phyloP scores from a whole-genome alignment of 2,329 filamentous ascomycete genomes.

The Curvularia sp. region DNA sequence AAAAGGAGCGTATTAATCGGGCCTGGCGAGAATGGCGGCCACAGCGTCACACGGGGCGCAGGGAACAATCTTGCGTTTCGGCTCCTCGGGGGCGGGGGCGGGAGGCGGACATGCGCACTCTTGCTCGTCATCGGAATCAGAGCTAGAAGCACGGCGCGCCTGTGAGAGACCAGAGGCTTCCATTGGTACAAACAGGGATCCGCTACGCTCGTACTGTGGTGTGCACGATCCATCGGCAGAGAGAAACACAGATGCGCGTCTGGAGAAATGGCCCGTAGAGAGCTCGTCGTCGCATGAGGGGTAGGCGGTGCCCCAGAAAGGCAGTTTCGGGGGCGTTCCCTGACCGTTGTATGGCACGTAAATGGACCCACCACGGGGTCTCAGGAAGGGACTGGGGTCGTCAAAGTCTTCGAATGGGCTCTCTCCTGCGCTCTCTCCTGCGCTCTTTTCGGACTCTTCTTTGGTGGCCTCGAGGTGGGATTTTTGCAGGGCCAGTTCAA shows the following conservation, averaged over 20 bases:
- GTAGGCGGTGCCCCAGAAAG: conserved; percentile 30
- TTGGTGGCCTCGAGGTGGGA: conserved; percentile 47
- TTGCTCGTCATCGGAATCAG: conserved; percentile 19
- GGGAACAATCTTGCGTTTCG: conserved; percentile 28
- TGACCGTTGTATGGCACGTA: conserved; percentile 35
- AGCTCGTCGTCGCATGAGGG: conserved; percentile 21
- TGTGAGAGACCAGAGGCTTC: conserved; percentile 20
- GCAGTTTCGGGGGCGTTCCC: conserved; percentile 31
- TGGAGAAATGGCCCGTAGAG: conserved; percentile 20
- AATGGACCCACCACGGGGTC: conserved; percentile 37
- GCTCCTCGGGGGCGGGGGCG: conserved; percentile 18
- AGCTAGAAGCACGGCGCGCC: conserved; percentile 26
- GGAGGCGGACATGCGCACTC: conserved; percentile 23
- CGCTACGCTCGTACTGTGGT: conserved; percentile 26
- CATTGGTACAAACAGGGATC: conserved; percentile 23
- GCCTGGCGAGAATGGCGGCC: conserved; percentile 34
- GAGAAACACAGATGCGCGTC: conserved; percentile 21
- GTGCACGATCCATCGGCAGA: conserved; percentile 15
- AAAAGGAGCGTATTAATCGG: conserved; percentile 19
- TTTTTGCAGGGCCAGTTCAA: conserved; percentile 53
- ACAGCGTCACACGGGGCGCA: conserved; percentile 38
- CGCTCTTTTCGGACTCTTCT: conserved; percentile 34
- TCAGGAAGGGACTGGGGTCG: conserved; percentile 31
- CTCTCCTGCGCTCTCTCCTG: conserved; percentile 17
- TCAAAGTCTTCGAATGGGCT: conserved; percentile 30